phyloP scores from a whole-genome alignment of 1,139 yeast species.

The Zhuliangozyma blackwelliae region DNA sequence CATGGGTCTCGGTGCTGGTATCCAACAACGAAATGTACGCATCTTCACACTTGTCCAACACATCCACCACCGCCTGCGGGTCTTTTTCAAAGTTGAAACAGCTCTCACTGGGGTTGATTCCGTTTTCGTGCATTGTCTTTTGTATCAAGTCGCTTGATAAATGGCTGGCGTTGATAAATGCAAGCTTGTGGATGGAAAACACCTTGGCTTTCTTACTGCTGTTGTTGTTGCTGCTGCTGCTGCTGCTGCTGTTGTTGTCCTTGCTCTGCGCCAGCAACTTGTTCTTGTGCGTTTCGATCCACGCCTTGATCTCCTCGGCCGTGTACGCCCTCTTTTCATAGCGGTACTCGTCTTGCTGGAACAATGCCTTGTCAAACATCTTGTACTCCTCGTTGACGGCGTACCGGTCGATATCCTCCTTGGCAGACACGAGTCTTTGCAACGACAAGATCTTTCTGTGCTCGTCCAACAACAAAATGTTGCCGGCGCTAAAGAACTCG shows the following conservation, averaged over 20 bases:
- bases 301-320: slow-evolving; percentile 34
- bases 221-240: too few relatives aligned
- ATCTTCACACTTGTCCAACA: slow-evolving; percentile 48
- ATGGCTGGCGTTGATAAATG: slow-evolving; percentile 67
- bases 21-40: slow-evolving; percentile 27
- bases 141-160: slow-evolving; percentile 76
- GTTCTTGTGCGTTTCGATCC: slow-evolving; percentile 45
- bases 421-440: slow-evolving; percentile 74
- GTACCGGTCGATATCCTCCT: slow-evolving; percentile 54
- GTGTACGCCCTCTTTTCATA: slow-evolving; percentile 17
- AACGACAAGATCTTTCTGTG: slow-evolving; percentile 64
- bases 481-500: slow-evolving; percentile 95
- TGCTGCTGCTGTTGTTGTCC: slow-evolving; percentile 5
- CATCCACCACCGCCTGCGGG: slow-evolving; percentile 27
- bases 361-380: slow-evolving; percentile 44
- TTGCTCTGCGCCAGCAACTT: slow-evolving; percentile 16
- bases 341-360: slow-evolving; percentile 3
- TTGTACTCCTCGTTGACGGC: slow-evolving; percentile 72
- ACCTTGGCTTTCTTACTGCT: slow-evolving; percentile 38
- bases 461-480: slow-evolving; percentile 71
- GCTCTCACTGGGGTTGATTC: slow-evolving; percentile 41
- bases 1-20: slow-evolving; percentile 31
- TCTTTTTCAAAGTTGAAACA: slow-evolving; percentile 22
- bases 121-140: slow-evolving; percentile 44
- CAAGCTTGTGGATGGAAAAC: slow-evolving; percentile 63